Evolutionary conservation across 225 moss, liverwort and hornwort genomes (phyloP).

Genomic region (Bryoerythrophyllum caledonicum): DNA sequence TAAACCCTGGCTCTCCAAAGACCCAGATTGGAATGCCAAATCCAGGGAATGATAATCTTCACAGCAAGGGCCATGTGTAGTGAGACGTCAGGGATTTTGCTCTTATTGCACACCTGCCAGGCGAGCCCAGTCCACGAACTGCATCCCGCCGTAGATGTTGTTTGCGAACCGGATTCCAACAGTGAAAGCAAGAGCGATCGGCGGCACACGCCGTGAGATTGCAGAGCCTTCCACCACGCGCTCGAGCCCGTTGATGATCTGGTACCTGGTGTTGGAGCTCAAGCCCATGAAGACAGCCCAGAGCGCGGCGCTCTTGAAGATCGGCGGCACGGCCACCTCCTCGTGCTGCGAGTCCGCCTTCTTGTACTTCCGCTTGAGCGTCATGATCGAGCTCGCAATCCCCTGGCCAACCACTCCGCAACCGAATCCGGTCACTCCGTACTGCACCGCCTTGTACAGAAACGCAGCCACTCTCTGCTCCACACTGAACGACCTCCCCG

Average conservation of each 20-base stretch:
- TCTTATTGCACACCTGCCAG: constrained; percentile 75
- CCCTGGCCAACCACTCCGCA: constrained; percentile 94
- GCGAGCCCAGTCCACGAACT: constrained; percentile 98
- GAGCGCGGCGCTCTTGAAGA: constrained; percentile 76
- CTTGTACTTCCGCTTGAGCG: constrained; percentile 72
- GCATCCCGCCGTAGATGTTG: constrained; percentile 91
- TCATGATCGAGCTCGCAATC: constrained; percentile 91
- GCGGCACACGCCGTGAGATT: constrained; percentile 58
- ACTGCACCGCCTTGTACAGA: constrained; percentile 89
- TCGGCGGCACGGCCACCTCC: constrained; percentile 80
- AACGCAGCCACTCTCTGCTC: constrained; percentile 74
- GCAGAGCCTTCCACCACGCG: constrained; percentile 86
- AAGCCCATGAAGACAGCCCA: constrained; percentile 95
- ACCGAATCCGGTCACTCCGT: constrained; percentile 76
- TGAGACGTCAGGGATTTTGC: neutral
- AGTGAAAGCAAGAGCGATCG: constrained; percentile 77
- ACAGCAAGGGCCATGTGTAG: constrained; percentile 1
- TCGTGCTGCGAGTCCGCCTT: constrained; percentile 37
- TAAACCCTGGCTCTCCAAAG: neutral
- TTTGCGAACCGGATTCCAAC: constrained; percentile 93
- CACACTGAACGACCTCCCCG: constrained; percentile 67
- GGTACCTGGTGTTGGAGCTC: constrained; percentile 93
- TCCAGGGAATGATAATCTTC: neutral
- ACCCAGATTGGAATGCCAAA: neutral
- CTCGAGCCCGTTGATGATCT: constrained; percentile 92